These are phyloP conservation scores for Magnolia officinalis DNA, from an alignment of 164 flowering plant species.

Conservation along the genomic window DNA sequence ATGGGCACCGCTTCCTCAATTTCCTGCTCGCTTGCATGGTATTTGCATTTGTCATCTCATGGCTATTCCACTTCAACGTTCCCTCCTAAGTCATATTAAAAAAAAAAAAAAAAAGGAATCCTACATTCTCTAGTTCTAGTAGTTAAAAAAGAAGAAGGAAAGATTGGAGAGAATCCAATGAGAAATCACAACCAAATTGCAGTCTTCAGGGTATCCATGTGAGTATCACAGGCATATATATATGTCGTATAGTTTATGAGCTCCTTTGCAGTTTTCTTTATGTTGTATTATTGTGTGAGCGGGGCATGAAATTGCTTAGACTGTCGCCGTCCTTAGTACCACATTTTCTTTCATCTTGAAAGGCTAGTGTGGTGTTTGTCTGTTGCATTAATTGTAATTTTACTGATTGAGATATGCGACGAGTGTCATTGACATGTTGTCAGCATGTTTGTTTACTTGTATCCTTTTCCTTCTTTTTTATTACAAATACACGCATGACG, in stretches of 20 bases:
- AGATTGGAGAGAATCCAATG: not conserved
- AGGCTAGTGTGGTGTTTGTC: not conserved
- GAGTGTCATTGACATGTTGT: too few species aligned
- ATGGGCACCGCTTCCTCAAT: slow-evolving; percentile 78
- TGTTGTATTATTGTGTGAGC: too few species aligned
- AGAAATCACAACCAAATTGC: not conserved
- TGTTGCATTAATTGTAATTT: too few species aligned
- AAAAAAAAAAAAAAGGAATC: not conserved
- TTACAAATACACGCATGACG: too few species aligned
- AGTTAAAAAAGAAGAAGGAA: not conserved
- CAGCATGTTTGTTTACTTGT: too few species aligned
- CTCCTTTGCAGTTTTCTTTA: too few species aligned
- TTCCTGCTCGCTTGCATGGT: slow-evolving; percentile 87
- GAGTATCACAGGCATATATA: not conserved
- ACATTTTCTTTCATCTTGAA: not conserved
- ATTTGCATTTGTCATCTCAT: slow-evolving; percentile 86
- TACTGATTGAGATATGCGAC: too few species aligned
- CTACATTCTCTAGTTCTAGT: not conserved
- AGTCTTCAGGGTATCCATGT: not conserved
- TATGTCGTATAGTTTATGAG: too few species aligned
- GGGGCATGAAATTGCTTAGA: not conserved
- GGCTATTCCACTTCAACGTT: slow-evolving; percentile 92
- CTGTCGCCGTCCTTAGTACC: not conserved
- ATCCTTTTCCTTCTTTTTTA: too few species aligned
- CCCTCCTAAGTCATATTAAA: slow-evolving; percentile 34